phyloP scores from a whole-genome alignment of 805 yeast species.

The Cyberlindnera amylophila region DNA sequence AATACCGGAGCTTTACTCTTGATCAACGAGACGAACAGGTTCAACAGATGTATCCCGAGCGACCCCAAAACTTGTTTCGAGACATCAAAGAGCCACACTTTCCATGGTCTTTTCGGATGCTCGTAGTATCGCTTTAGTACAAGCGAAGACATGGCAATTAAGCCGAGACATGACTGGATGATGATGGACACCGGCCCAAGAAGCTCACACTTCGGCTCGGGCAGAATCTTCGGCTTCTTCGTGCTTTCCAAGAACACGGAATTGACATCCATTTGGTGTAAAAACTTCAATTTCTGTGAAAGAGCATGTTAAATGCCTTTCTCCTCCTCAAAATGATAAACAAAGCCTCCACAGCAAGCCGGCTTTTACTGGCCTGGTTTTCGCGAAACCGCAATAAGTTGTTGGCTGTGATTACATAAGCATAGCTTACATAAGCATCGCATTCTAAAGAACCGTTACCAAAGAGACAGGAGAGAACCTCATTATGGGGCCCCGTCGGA shows the following conservation, averaged over 20 bases:
- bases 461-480: too few species aligned
- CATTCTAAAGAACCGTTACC: too few species aligned
- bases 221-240: slow-evolving; percentile 25
- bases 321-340: too few species aligned
- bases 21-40: slow-evolving; percentile 65
- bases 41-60: slow-evolving; percentile 74
- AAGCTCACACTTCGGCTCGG: slow-evolving; percentile 46
- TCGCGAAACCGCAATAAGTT: too few species aligned
- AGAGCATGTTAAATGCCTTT: too few species aligned
- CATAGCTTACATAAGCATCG: too few species aligned
- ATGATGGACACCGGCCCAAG: slow-evolving; percentile 84
- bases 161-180: slow-evolving; percentile 74
- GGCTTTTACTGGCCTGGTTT: too few species aligned
- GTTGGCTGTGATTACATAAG: too few species aligned
- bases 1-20: slow-evolving; percentile 32
- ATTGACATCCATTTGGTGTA: too few species aligned
- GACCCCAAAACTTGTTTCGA: slow-evolving; percentile 89
- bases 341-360: too few species aligned
- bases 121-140: slow-evolving; percentile 76
- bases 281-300: too few species aligned
- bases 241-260: slow-evolving; percentile 39
- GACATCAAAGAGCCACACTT: slow-evolving; percentile 86
- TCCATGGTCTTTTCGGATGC: slow-evolving; percentile 82
- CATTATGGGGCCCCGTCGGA: too few species aligned
- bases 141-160: slow-evolving; percentile 68